Conservation (phyloP, 371 early-diverging fungal genomes). For the Mucor sp. region DNA sequence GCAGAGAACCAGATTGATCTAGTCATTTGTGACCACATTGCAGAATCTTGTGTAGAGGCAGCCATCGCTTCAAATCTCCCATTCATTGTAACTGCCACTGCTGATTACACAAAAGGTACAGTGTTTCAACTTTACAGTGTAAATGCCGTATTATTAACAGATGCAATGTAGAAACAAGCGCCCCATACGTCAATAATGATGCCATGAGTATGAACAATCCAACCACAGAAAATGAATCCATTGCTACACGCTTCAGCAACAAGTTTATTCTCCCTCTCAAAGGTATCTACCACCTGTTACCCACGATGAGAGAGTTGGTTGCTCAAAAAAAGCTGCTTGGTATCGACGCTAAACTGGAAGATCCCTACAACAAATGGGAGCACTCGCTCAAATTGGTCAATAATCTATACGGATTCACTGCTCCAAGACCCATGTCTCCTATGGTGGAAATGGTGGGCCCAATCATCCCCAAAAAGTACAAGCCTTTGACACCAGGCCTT, state of each 20-base stretch:
- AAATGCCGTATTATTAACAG: background rate
- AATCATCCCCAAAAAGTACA: slow-evolving; percentile 26
- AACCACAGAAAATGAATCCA: slow-evolving; percentile 14
- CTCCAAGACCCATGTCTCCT: slow-evolving; percentile 35
- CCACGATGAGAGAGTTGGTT: background rate
- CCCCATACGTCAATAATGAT: slow-evolving; percentile 29
- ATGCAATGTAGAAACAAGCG: slow-evolving; percentile 14
- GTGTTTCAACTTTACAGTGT: background rate
- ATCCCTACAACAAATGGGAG: background rate
- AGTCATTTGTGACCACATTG: slow-evolving; percentile 4
- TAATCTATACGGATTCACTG: slow-evolving; percentile 25
- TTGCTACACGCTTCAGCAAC: slow-evolving; percentile 18
- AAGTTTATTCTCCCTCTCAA: slow-evolving; percentile 13
- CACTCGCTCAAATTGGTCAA: slow-evolving; percentile 33
- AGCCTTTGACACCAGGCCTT: slow-evolving; percentile 11
- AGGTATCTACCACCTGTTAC: background rate
- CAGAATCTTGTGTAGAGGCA: slow-evolving; percentile 8
- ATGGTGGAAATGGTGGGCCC: slow-evolving; percentile 44
- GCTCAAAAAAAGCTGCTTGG: background rate
- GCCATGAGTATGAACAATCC: slow-evolving; percentile 3
- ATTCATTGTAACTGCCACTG: slow-evolving; percentile 9
- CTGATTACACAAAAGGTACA: background rate
- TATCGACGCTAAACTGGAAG: background rate
- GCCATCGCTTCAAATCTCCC: slow-evolving; percentile 13
- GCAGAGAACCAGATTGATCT: slow-evolving; percentile 5